Percentiles rank a stretch among this genome's conserved stretches.
Conservation (phyloP, 2,329 filamentous ascomycete species). For the Talaromyces sp. region DNA sequence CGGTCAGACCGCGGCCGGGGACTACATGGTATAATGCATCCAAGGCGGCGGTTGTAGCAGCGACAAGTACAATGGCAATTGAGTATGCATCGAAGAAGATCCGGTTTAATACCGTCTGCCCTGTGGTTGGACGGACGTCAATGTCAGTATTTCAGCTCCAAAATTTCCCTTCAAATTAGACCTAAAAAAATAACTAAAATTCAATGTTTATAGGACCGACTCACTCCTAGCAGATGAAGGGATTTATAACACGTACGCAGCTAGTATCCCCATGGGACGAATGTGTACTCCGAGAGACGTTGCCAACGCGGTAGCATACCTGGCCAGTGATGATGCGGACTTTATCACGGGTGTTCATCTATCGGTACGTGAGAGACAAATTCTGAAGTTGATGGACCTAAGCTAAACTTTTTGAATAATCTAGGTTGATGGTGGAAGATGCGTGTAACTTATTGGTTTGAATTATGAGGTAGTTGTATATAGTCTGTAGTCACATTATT, state of each 20-base stretch:
- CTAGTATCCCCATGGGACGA: conserved; percentile 39
- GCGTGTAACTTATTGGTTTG: no score
- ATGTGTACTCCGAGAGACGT: conserved; percentile 54
- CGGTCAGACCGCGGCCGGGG: conserved; percentile 30
- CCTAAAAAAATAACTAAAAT: no score
- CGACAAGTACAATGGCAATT: conserved; percentile 18
- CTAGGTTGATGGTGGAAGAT: no score
- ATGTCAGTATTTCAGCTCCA: conserved; percentile 13
- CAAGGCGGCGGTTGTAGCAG: conserved; percentile 31
- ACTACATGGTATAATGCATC: conserved; percentile 38
- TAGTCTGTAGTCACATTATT: no score
- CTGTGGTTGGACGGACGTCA: conserved; percentile 17
- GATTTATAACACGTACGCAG: conserved; percentile 38
- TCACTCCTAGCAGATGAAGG: conserved; percentile 48
- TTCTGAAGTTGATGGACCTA: no score
- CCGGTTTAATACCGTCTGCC: conserved; percentile 20
- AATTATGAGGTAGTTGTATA: no score
- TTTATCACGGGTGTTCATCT: conserved; percentile 70
- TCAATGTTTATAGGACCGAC: conserved; percentile 48
- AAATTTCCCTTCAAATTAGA: conserved; percentile 46
- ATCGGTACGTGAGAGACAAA: conserved; percentile 16
- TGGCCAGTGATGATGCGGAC: conserved; percentile 64
- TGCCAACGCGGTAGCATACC: conserved; percentile 64
- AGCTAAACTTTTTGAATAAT: no score
- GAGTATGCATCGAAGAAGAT: conserved; percentile 20